Evolutionary conservation across 148 eudicot species (phyloP).

Genomic region (Vaccinium macrocarpon): DNA sequence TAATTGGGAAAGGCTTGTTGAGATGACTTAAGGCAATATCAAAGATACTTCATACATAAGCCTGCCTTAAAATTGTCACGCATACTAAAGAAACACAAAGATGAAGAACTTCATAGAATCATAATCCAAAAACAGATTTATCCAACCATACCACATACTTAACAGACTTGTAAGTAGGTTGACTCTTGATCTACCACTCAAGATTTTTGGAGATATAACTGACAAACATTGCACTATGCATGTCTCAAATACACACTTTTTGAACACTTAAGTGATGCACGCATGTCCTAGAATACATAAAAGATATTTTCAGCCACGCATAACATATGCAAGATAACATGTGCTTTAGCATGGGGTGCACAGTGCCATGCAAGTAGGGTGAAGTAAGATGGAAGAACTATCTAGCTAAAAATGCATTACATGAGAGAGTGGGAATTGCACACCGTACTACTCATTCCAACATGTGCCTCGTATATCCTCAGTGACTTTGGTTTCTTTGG

Average conservation of each 20-base stretch:
- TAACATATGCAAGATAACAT: not conserved
- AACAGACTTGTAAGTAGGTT: not conserved
- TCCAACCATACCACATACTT: not conserved
- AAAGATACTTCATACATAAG: not conserved
- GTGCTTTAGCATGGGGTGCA: not conserved
- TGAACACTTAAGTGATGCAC: not conserved
- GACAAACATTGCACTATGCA: not conserved
- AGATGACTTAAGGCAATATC: not conserved
- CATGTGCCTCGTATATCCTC: constrained; percentile 86
- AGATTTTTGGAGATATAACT: not conserved
- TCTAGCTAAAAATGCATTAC: constrained; percentile 5
- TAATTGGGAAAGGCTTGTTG: not conserved
- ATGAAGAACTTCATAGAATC: not conserved
- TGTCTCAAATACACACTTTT: not conserved
- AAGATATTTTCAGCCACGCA: not conserved
- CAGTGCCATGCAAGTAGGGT: not conserved
- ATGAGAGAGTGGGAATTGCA: constrained; percentile 33
- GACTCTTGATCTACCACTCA: not conserved
- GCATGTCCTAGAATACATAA: not conserved
- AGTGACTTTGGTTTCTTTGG: constrained; percentile 88
- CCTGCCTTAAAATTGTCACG: not conserved
- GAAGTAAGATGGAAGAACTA: not conserved
- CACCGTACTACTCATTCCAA: constrained; percentile 99
- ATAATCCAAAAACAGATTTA: not conserved
- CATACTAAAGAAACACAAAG: not conserved